Conservation (phyloP, 495 filamentous ascomycete species). For the Xylaria grammica region DNA sequence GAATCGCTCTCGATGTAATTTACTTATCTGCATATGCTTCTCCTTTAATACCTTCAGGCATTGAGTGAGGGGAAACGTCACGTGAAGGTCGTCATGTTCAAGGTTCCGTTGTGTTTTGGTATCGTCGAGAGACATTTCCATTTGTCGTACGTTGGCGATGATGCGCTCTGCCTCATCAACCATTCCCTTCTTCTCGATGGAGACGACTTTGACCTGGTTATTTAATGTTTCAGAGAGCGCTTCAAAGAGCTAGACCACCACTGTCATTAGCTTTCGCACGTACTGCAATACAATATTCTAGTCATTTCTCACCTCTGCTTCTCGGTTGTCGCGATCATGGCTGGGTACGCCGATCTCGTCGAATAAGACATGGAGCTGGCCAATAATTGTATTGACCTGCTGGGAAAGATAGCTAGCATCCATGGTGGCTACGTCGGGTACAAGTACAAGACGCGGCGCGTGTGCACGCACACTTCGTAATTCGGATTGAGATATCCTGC, state of each 20-base stretch:
- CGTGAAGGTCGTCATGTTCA: constrained; percentile 66
- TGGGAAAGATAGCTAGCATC: constrained; percentile 90
- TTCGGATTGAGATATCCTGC: background rate
- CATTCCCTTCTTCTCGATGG: constrained; percentile 85
- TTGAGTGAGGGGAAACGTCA: constrained; percentile 79
- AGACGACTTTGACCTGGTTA: constrained; percentile 79
- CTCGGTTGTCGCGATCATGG: constrained; percentile 87
- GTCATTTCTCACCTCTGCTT: constrained; percentile 71
- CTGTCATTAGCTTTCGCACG: constrained; percentile 34
- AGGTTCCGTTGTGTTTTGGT: constrained; percentile 63
- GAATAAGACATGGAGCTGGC: constrained; percentile 88
- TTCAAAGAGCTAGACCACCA: constrained; percentile 70
- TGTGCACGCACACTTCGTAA: constrained; percentile 8
- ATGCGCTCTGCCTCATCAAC: constrained; percentile 85
- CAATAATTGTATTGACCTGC: constrained; percentile 90
- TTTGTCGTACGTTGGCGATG: constrained; percentile 84
- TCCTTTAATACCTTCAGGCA: constrained; percentile 83
- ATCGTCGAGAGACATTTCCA: constrained; percentile 89
- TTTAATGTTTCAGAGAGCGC: constrained; percentile 86
- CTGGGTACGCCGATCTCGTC: constrained; percentile 92
- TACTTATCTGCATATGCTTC: constrained; percentile 78
- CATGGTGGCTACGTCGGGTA: constrained; percentile 54
- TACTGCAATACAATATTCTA: constrained; percentile 5
- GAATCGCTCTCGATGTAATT: constrained; percentile 84
- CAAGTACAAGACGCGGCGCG: no score